Base-by-base conservation (phyloP, 371 early-diverging fungal genomes). In the Syncephalastrum contaminatum region DNA sequence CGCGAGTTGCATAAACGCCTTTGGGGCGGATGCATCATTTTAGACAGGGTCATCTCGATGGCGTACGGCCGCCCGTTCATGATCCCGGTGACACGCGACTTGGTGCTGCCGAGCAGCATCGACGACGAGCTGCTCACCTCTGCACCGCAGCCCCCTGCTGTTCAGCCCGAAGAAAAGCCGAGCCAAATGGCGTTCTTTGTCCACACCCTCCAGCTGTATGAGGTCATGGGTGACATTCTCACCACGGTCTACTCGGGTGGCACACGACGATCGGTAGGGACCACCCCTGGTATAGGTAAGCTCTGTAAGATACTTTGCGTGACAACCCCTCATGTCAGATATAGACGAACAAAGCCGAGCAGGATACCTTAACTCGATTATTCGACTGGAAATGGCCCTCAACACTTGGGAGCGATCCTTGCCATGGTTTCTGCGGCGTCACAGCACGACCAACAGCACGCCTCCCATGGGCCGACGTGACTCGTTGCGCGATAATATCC, bases 41-140 rank as follows among this genome's bases (percentile, higher is more conserved):
- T 66, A 25, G 66, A 66, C 40, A 61, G 66, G 49, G 54, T 66
- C 13, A 66, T 66, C 5, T 66, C 66, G 5, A 66, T 66, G 66
- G 62, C 66, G 1, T 66, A 66, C 36, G 66, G 66, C 13, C 62
- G 66, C 3, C 66, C 66, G 0, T 66, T 66, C 19, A 66, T 66
- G 66, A 62, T 66, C 19, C 66, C 66, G 12, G 62, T 66, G 13
- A 49, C 58, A 10, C 62, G 48, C 27, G 50, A 62, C 15, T 43
- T 62, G 16, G 30, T 42, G 6, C 30, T 66, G 6, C 66, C 66
- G 19, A 58, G 62, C 44, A 47, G 36, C 25, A 62, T 66, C 21
- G 66, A 66, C 19, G 66, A 66, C 54, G 66, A 66, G 25, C 48
- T 66, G 3, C 50, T 66, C 16, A 54, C 62, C 16, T 46, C 48